A percentile compares a stretch with the other conserved stretches of the same genome.
Conservation (phyloP, 129 eudicot species). For the Pittosporum tobira region DNA sequence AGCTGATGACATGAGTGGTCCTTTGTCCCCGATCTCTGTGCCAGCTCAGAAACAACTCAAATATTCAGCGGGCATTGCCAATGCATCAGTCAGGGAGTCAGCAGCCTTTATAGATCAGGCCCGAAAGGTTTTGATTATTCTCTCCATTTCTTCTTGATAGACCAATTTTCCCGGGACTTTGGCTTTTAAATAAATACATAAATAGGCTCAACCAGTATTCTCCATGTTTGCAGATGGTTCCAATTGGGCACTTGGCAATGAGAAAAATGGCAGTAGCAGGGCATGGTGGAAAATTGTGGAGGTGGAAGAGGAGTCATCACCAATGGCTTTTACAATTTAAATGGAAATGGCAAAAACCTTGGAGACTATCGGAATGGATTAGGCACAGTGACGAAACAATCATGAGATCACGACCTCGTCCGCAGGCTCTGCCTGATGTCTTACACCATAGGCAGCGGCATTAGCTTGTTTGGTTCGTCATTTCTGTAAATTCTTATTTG, state of each 20-base stretch:
- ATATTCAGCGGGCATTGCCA: constrained; percentile 88
- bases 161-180: background rate
- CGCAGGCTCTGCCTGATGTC: constrained; percentile 40
- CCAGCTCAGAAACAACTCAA: constrained; percentile 93
- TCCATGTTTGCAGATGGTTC: constrained; percentile 64
- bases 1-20: constrained; percentile 72
- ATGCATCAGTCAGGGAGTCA: constrained; percentile 73
- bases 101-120: constrained; percentile 87
- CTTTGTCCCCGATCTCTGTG: constrained; percentile 72
- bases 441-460: constrained; percentile 20
- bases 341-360: constrained; percentile 77
- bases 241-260: constrained; percentile 75
- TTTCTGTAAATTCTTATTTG: constrained; percentile 22
- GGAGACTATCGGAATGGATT: constrained; percentile 67
- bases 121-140: constrained; percentile 57
- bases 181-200: no score
- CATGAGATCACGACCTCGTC: constrained; percentile 51
- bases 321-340: constrained; percentile 71
- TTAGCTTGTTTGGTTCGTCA: constrained; percentile 11
- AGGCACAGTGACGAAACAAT: constrained; percentile 63
- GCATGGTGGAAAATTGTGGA: constrained; percentile 60
- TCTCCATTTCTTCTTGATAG: background rate
- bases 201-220: background rate
- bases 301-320: constrained; percentile 72
- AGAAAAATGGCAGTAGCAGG: constrained; percentile 73